Evolutionary conservation across 345 rosid species (phyloP), one percentile per base, ranked within the genome.

Genomic region (Arabis alpina): DNA sequence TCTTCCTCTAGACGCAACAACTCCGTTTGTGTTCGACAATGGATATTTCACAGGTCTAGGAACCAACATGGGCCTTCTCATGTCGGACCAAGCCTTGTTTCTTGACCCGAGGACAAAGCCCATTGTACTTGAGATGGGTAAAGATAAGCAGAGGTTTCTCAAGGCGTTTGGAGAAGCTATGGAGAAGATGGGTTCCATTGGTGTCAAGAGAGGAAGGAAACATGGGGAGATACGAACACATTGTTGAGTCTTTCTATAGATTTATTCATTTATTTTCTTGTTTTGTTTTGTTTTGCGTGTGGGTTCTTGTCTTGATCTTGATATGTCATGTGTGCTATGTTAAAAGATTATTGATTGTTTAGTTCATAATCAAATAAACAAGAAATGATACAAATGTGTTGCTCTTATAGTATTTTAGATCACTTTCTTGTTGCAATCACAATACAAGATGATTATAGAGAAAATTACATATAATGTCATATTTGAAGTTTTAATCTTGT

Each of bases 101-200:
- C 52, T 51, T 64, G 97, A 93, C 78, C 79, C 71, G 4, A 76
- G 90, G 77, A 93, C 93, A 8, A 84, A 76, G 73, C 74, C 78
- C 13, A 4, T 90, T 9, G 97, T 79, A n/a, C 80, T 79, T 34
- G 81, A 75, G 7, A 12, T 90, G 24, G 88, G 83, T 0, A 81
- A 42, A 41, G 86, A 90, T 30, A 83, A 82, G 76, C 66, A 76
- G 8, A 83, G 45, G 71, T 92, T 90, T 65, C 86, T 84, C 27
- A 86, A 75, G 52, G 91, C 84, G 59, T 93, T 90, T 81, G 64
- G 84, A 2, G 73, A 24, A 2, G 93, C 97, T 6, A 90, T 88
- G 91, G 98, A 87, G 49, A 88, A 86, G 73, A 87, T 90, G 97
- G 92, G 97, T 10, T 82, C 82, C 2, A 83, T 84, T 36, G 93